These are phyloP conservation scores for Tarenaya hassleriana DNA, from an alignment of 345 rosid genomes.

Conservation along the genomic window DNA sequence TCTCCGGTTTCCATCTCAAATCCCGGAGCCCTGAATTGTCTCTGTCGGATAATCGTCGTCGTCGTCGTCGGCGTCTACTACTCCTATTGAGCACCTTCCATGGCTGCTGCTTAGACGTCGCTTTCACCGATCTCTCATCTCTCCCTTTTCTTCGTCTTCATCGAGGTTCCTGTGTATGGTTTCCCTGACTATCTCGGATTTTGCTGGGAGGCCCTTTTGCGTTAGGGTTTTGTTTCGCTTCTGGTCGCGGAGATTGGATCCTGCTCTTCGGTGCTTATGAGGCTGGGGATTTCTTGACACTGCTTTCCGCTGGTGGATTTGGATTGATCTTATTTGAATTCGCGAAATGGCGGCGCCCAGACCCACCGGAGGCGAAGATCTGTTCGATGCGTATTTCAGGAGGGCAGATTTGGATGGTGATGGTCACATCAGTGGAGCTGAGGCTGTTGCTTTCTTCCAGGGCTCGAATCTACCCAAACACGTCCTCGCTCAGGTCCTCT, in stretches of 20 bases:
- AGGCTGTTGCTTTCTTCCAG: conserved; percentile 93
- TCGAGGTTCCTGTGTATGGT: conserved; percentile 1
- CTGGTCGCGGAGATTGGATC: conserved; percentile 24
- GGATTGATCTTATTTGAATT: conserved; percentile 12
- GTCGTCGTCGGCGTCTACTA: conserved; percentile 12
- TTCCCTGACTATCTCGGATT: conserved; percentile 6
- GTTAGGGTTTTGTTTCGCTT: conserved; percentile 26
- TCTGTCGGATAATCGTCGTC: conserved; percentile 33
- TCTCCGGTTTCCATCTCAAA: conserved; percentile 28
- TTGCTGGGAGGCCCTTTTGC: conserved; percentile 5
- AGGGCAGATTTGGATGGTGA: conserved; percentile 98
- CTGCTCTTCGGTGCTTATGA: conserved; percentile 11
- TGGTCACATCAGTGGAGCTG: conserved; percentile 97
- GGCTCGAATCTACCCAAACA: conserved; percentile 77
- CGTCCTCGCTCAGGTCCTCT: conserved; percentile 83
- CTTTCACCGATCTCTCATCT: too few species aligned
- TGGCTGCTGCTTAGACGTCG: conserved; percentile 14
- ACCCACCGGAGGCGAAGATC: conserved; percentile 47
- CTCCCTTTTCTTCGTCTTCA: not conserved
- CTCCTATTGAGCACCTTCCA: conserved; percentile 7
- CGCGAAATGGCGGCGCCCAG: conserved; percentile 42
- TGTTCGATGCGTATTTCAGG: conserved; percentile 82
- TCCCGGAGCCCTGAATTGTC: conserved; percentile 26
- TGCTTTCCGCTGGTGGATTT: conserved; percentile 26
- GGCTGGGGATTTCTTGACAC: conserved; percentile 18